Conservation (phyloP, 768 basidiomycete species). For the Thelephora aurantiotincta region DNA sequence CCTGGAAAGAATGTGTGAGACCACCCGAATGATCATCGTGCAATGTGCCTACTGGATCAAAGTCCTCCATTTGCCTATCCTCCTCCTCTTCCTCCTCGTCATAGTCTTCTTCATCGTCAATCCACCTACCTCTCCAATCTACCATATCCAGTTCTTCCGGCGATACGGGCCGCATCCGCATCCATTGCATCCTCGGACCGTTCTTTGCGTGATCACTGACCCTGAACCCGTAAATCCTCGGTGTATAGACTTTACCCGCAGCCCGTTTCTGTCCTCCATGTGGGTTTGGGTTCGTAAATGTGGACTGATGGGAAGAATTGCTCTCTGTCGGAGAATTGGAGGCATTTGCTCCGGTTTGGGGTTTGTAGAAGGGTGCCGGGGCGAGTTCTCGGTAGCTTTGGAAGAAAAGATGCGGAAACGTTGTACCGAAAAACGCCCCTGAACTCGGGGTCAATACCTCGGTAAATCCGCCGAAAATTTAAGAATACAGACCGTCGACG, state of each 20-base stretch:
- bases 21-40: background rate
- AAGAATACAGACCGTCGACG: constrained; percentile 65
- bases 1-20: constrained; percentile 10
- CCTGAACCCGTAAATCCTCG: constrained; percentile 94
- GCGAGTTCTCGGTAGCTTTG: constrained; percentile 94
- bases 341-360: constrained; percentile 29
- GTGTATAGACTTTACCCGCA: constrained; percentile 74
- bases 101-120: constrained; percentile 63
- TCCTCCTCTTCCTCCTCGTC: constrained; percentile 34
- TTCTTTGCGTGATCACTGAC: constrained; percentile 90
- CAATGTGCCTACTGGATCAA: constrained; percentile 50
- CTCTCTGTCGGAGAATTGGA: constrained; percentile 31
- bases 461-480: background rate
- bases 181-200: constrained; percentile 96
- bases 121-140: constrained; percentile 86
- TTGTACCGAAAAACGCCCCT: constrained; percentile 99
- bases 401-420: constrained; percentile 97
- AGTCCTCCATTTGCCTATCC: constrained; percentile 76
- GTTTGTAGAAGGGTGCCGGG: constrained; percentile 85
- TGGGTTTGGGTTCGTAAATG: constrained; percentile 77
- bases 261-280: constrained; percentile 84
- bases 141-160: constrained; percentile 74
- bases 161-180: constrained; percentile 74
- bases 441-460: constrained; percentile 6
- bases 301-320: constrained; percentile 21